phyloP scores from a whole-genome alignment of 805 yeast species.

The Yarrowia porcina region DNA sequence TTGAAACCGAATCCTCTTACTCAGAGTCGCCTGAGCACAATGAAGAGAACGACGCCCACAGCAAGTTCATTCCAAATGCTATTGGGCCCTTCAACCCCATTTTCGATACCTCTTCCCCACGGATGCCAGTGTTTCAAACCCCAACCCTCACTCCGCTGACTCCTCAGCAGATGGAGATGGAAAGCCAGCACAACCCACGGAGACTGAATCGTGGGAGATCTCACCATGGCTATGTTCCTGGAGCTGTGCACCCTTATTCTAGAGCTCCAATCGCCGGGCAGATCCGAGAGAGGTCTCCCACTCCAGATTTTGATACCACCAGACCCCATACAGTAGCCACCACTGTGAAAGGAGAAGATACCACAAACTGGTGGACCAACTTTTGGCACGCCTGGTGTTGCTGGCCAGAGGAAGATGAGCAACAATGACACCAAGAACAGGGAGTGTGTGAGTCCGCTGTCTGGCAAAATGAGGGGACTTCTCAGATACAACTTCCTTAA shows the following conservation, averaged over 20 bases:
- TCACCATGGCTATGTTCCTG: conserved; percentile 9
- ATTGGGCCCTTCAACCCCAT: background rate
- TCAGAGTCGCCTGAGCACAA: background rate
- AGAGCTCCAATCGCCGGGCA: conserved; percentile 1
- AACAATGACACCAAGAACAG: background rate
- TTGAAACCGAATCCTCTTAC: background rate
- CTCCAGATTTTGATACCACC: background rate
- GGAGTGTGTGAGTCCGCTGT: background rate
- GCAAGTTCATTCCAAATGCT: background rate
- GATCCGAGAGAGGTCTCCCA: background rate
- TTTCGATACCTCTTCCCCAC: conserved; percentile 12
- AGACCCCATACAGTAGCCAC: background rate
- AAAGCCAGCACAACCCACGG: background rate
- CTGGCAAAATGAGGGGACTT: background rate
- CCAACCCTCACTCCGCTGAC: background rate
- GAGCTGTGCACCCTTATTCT: background rate
- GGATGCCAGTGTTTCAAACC: conserved; percentile 2
- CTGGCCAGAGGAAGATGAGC: background rate
- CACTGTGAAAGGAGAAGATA: background rate
- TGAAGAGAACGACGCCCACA: background rate
- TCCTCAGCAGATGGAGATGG: background rate
- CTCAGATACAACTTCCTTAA: no score
- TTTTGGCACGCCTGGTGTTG: background rate
- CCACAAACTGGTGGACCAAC: background rate
- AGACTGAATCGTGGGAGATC: conserved; percentile 6